phyloP scores from a whole-genome alignment of 1,284 basidiomycete genomes.

The Microbotryum scabiosae region DNA sequence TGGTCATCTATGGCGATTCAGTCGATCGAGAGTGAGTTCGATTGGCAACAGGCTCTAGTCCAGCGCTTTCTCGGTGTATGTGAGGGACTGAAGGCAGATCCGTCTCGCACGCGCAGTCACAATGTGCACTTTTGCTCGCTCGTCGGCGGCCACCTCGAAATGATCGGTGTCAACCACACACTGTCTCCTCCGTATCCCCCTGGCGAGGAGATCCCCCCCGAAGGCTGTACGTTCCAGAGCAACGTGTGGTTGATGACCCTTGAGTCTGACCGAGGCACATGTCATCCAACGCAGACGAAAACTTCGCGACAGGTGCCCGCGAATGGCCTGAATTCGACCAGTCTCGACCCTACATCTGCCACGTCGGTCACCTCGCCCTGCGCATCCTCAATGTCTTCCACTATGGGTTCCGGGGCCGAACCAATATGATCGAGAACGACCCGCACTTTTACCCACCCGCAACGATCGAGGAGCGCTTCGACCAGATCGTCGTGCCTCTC shows the following conservation, averaged over 20 bases:
- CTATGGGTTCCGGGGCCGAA: constrained; percentile 13
- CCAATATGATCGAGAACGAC: constrained; percentile 5
- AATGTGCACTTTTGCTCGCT: constrained; percentile 17
- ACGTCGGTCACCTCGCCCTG: constrained; percentile 11
- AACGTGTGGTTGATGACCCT: background rate
- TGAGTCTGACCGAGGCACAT: background rate
- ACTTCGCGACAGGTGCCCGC: constrained; percentile 3
- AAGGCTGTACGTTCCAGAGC: constrained; percentile 3
- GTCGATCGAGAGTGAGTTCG: constrained; percentile 17
- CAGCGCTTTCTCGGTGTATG: too few species aligned
- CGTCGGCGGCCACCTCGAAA: constrained; percentile 12
- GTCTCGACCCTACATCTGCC: constrained; percentile 20
- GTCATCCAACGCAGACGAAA: background rate
- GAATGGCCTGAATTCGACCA: constrained; percentile 17
- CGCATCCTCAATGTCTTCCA: constrained; percentile 24
- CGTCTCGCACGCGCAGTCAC: background rate
- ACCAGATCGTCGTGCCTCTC: constrained; percentile 21
- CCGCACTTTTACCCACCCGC: constrained; percentile 22
- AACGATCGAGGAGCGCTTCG: constrained; percentile 20
- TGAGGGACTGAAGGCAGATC: too few species aligned
- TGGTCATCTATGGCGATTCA: constrained; percentile 24
- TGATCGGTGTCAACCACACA: constrained; percentile 12
- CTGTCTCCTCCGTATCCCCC: constrained; percentile 16
- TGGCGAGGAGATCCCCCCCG: constrained; percentile 12
- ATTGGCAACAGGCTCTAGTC: background rate